Conservation (phyloP, 176 grass and related monocot genomes). For the Lolium multiflorum region DNA sequence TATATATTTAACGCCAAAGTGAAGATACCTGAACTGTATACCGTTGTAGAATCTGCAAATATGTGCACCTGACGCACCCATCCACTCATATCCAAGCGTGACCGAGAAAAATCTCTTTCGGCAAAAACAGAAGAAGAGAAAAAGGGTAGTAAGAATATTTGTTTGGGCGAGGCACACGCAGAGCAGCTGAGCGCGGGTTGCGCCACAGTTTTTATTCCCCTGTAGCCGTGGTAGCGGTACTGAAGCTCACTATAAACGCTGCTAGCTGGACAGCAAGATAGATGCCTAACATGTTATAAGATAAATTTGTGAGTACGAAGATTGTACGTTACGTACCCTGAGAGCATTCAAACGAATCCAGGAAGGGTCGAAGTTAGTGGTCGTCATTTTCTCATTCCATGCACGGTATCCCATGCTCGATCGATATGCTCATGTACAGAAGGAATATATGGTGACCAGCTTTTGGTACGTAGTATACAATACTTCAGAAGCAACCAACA, state of each 20-base stretch:
- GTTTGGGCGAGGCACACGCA: neutral
- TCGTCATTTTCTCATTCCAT: conserved; percentile 38
- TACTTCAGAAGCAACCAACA: conserved; percentile 28
- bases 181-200: too few species aligned
- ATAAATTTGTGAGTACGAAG: conserved; percentile 27
- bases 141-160: neutral
- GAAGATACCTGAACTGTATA: neutral
- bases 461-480: conserved; percentile 30
- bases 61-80: neutral
- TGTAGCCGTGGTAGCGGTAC: neutral
- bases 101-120: neutral
- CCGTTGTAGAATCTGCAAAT: neutral
- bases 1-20: neutral
- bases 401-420: conserved; percentile 13
- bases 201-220: too few species aligned
- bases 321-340: conserved; percentile 48
- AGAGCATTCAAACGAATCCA: conserved; percentile 22
- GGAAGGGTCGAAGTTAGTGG: neutral
- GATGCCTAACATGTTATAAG: neutral
- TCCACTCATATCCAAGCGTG: neutral
- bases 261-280: neutral
- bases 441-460: conserved; percentile 51
- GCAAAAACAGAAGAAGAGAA: neutral
- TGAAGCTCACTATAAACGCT: neutral
- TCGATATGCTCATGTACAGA: conserved; percentile 52